These are phyloP conservation scores for Calonectria pseudoreteaudii DNA, from an alignment of 2,329 filamentous ascomycete species.

Conservation along the genomic window DNA sequence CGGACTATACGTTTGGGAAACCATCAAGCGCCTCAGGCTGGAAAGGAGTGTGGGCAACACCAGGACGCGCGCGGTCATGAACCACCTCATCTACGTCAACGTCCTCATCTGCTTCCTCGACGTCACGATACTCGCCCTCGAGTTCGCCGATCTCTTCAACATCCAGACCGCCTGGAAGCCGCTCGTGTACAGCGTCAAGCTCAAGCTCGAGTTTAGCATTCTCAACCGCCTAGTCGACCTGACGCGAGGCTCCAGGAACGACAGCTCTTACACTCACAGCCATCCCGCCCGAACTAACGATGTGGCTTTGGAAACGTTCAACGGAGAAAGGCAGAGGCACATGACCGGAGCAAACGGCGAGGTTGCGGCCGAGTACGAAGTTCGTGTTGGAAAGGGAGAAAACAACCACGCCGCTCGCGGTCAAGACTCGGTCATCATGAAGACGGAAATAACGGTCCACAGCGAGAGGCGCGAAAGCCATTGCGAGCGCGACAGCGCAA, in stretches of 20 bases:
- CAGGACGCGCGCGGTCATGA: slow-evolving; percentile 31
- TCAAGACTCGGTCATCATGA: slow-evolving; percentile 26
- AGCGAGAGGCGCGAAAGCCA: slow-evolving; percentile 24
- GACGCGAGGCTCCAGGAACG: slow-evolving; percentile 26
- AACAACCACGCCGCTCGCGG: background rate
- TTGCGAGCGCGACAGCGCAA: slow-evolving; percentile 3
- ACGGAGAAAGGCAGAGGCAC: slow-evolving; percentile 27
- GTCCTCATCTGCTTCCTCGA: slow-evolving; percentile 56
- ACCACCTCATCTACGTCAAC: slow-evolving; percentile 58
- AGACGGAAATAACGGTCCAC: slow-evolving; percentile 35
- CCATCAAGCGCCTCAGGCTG: slow-evolving; percentile 58
- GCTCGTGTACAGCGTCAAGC: slow-evolving; percentile 50
- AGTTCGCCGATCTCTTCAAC: slow-evolving; percentile 52
- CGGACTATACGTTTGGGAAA: slow-evolving; percentile 64
- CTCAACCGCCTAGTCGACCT: slow-evolving; percentile 49
- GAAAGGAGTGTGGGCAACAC: slow-evolving; percentile 47
- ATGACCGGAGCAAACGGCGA: slow-evolving; percentile 21
- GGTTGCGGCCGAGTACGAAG: slow-evolving; percentile 29
- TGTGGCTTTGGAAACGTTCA: slow-evolving; percentile 35
- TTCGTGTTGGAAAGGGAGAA: slow-evolving; percentile 33
- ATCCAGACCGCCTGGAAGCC: slow-evolving; percentile 39
- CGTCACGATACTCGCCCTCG: slow-evolving; percentile 45
- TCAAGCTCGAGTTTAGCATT: slow-evolving; percentile 53
- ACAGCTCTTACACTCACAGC: slow-evolving; percentile 36
- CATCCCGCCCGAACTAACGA: slow-evolving; percentile 24